phyloP scores from a whole-genome alignment of 2,329 filamentous ascomycete genomes.

The Sclerotinia spermophila region DNA sequence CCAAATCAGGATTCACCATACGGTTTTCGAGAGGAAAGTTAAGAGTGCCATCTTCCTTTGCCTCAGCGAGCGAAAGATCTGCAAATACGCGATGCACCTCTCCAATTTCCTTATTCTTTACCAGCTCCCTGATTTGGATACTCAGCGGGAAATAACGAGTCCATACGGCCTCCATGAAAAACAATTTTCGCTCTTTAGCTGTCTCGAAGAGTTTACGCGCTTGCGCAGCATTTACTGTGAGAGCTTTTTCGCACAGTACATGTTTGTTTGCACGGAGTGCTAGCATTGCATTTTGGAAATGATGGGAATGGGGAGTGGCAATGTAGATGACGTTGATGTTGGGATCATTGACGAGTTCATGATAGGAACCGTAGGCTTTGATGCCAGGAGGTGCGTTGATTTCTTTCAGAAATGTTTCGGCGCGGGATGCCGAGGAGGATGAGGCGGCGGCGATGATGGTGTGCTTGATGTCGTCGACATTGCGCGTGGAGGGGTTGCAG shows the following conservation, averaged over 20 bases:
- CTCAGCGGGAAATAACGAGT: slow-evolving; percentile 67
- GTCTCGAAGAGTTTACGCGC: slow-evolving; percentile 55
- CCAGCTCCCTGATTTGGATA: slow-evolving; percentile 54
- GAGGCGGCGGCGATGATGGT: slow-evolving; percentile 61
- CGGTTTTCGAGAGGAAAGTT: slow-evolving; percentile 47
- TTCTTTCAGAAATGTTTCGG: slow-evolving; percentile 58
- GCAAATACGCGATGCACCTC: slow-evolving; percentile 44
- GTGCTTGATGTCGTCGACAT: slow-evolving; percentile 58
- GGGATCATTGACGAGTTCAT: slow-evolving; percentile 60
- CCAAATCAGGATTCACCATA: slow-evolving; percentile 67
- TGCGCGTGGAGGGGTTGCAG: slow-evolving; percentile 56
- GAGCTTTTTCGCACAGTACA: slow-evolving; percentile 69
- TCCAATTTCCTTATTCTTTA: slow-evolving; percentile 38
- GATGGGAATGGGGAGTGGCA: slow-evolving; percentile 69
- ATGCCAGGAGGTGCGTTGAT: slow-evolving; percentile 53
- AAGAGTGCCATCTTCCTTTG: slow-evolving; percentile 49
- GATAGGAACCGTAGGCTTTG: slow-evolving; percentile 63
- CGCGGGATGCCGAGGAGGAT: slow-evolving; percentile 56
- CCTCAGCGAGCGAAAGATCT: slow-evolving; percentile 44
- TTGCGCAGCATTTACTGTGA: slow-evolving; percentile 66
- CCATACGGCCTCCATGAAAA: slow-evolving; percentile 67
- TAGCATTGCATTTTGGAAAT: slow-evolving; percentile 67
- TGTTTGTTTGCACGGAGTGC: slow-evolving; percentile 63
- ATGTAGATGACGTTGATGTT: slow-evolving; percentile 67
- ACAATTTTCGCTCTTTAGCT: slow-evolving; percentile 57